Base-by-base conservation (phyloP, 805 yeast species). In the Torulaspora quercuum region DNA sequence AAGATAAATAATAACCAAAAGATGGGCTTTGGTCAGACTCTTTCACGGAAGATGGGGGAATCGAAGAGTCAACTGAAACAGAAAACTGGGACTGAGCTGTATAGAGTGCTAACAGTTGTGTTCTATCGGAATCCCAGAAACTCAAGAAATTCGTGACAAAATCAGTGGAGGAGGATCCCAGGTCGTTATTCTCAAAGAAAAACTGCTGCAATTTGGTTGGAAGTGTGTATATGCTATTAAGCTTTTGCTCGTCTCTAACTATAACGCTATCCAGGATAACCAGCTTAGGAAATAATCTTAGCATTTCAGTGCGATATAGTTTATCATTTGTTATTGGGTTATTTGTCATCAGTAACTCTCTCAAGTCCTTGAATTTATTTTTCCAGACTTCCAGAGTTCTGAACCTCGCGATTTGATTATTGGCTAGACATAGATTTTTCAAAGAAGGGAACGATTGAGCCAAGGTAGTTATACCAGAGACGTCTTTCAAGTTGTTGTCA, bases 71-170 rank as follows among this genome's bases (percentile, higher is more conserved):
- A 14, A 81, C 77, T 42, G 84, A 82, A 37, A 82, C 57, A 0
- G 97, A 88, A 52, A 92, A 90, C 55, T 82, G 85, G 0, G 97
- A 86, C 52, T 81, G 82, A 31, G 75, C 74, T 35, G 92, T 86
- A 57, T 92, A 92, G 19, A 92, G 66, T 27, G 73, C 71, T 59
- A 82, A 57, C 32, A 92, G 67, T 39, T 81, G 89, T 7, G 69
- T 52, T 42, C 98, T 68, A 53, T 84, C 78, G 5, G 72, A 51
- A 64, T 92, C 98, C 95, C 95, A 92, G 32, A 82, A 64, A 36
- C 78, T 77, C 41, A 84, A 67, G 60, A 75, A 92, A 47, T 84
- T 82, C 18, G 86, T 62, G 5, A 89, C 67, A 58, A 92, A 92
- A 51, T 73, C 78, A n/a, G 88, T 79, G 5, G 92, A 79, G 19